Percentiles rank a stretch among this genome's conserved stretches.
These are phyloP conservation scores for Annona cherimola DNA, from an alignment of 164 flowering plant genomes.

Conservation along the genomic window DNA sequence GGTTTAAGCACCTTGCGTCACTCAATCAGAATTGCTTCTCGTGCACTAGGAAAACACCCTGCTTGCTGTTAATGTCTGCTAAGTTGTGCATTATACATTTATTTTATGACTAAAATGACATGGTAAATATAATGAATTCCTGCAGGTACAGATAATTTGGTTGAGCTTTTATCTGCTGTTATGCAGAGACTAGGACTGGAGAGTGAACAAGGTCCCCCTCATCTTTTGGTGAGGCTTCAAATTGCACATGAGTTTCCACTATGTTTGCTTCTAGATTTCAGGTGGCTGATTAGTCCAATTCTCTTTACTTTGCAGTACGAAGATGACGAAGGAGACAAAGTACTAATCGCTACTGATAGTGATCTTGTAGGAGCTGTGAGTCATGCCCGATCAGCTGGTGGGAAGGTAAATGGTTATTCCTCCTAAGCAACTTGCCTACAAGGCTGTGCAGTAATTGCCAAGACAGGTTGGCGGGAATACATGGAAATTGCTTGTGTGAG, in stretches of 20 bases:
- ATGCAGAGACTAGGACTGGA: conserved; percentile 56
- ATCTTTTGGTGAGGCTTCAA: conserved; percentile 53
- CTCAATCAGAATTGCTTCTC: no score
- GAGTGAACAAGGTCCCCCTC: conserved; percentile 41
- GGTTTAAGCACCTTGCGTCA: no score
- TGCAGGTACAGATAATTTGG: conserved; percentile 68
- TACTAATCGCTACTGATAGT: conserved; percentile 64
- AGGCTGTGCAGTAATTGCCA: not conserved
- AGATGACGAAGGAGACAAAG: conserved; percentile 95
- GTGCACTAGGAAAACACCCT: no score
- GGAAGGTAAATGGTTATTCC: conserved; percentile 46
- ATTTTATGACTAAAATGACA: conserved; percentile 2
- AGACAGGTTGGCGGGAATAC: not conserved
- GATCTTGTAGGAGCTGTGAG: conserved; percentile 76
- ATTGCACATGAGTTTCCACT: not conserved
- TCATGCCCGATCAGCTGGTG: conserved; percentile 70
- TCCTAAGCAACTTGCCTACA: no score
- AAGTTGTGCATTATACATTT: no score
- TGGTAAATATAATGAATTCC: conserved; percentile 3
- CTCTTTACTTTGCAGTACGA: conserved; percentile 54
- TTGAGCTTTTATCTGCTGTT: conserved; percentile 64
- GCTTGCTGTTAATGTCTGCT: no score
- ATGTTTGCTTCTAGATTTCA: not conserved
- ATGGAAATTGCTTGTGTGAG: not conserved
- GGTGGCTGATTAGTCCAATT: conserved; percentile 1